These are phyloP conservation scores for Schoenoplectus tabernaemontani DNA, from an alignment of 202 grass and related monocot genomes.

Conservation along the genomic window DNA sequence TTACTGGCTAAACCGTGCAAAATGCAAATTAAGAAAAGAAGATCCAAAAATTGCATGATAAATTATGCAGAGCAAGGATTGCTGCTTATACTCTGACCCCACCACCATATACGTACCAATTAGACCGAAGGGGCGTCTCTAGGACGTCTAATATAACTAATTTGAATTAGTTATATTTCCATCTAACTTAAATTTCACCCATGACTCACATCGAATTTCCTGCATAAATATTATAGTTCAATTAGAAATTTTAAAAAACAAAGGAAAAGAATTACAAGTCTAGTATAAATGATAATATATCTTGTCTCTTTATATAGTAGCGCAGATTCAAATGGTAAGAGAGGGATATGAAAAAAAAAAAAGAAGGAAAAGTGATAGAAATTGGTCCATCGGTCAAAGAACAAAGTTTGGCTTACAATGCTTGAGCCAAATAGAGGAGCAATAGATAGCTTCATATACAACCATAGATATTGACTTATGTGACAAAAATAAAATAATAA, in stretches of 20 bases:
- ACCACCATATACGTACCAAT: not conserved
- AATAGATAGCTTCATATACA: not conserved
- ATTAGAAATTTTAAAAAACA: not conserved
- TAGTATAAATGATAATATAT: too few relatives aligned
- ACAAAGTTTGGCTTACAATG: not conserved
- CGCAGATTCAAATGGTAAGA: too few relatives aligned
- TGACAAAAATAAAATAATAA: not conserved
- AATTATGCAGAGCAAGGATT: not conserved
- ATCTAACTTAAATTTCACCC: not conserved
- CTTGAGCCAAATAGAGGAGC: not conserved
- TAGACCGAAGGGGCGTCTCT: not conserved
- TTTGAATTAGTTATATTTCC: not conserved
- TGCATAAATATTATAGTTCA: not conserved
- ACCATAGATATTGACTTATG: not conserved
- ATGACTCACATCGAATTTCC: not conserved
- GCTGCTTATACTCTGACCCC: not conserved
- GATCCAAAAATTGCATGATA: not conserved
- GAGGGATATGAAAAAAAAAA: too few relatives aligned
- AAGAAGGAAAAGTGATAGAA: not conserved
- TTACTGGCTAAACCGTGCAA: not conserved
- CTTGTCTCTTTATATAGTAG: too few relatives aligned
- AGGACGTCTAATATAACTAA: not conserved
- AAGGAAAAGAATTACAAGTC: too few relatives aligned
- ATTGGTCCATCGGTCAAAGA: not conserved
- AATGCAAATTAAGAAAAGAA: not conserved